Conservation (phyloP, 73 alveolate species). For the Paramecium biaurelia region DNA sequence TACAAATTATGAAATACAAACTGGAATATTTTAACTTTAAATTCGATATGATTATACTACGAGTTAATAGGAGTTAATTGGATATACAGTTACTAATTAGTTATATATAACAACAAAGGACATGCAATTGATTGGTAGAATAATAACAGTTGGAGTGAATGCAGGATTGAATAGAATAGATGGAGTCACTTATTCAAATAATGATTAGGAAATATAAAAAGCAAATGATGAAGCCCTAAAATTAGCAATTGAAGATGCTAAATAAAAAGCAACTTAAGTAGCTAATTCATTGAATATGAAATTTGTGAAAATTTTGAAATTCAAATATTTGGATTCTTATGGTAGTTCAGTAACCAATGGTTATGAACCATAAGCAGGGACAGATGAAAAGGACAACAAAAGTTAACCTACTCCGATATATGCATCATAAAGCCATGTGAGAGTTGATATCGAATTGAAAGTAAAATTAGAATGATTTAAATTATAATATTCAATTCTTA, state of each 20-base stretch:
- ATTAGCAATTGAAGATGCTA: background rate
- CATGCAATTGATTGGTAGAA: background rate
- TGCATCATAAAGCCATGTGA: background rate
- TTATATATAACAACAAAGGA: background rate
- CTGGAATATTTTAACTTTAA: background rate
- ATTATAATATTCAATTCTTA: background rate
- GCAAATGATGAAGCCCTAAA: background rate
- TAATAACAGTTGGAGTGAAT: background rate
- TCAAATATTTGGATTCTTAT: background rate
- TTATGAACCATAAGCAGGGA: background rate
- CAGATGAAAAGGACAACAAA: background rate
- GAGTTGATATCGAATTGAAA: background rate
- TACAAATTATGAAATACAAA: background rate
- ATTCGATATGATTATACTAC: background rate
- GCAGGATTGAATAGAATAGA: constrained; percentile 45
- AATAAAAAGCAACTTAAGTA: background rate
- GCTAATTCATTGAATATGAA: background rate
- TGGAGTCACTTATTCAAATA: constrained; percentile 4
- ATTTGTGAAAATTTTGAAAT: background rate
- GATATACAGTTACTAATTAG: background rate
- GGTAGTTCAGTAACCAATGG: background rate
- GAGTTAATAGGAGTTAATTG: background rate
- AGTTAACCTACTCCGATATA: background rate
- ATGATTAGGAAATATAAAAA: background rate
- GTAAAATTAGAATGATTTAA: background rate